These are phyloP conservation scores for Alternaria metachromatica DNA, from an alignment of 2,329 filamentous ascomycete species.

Conservation along the genomic window DNA sequence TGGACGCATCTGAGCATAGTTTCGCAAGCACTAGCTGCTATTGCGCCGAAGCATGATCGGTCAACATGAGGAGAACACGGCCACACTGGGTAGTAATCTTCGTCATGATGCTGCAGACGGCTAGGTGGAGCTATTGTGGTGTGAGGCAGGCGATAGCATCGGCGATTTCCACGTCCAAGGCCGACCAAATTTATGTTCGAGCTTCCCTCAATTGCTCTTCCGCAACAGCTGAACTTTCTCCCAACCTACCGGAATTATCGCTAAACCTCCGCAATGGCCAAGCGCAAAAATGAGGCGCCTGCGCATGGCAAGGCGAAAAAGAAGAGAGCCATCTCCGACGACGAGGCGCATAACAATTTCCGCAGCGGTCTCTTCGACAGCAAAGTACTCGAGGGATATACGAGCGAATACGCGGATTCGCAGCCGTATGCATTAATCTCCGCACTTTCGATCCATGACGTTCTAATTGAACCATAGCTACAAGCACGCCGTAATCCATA, in stretches of 20 bases:
- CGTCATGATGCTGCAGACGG: slow-evolving; percentile 1
- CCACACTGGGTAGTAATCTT: slow-evolving; percentile 9
- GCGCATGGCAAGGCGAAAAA: slow-evolving; percentile 52
- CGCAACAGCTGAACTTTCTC: slow-evolving; percentile 6
- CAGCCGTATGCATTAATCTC: slow-evolving; percentile 43
- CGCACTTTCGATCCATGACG: not conserved
- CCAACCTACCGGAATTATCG: slow-evolving; percentile 28
- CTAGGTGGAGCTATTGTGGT: slow-evolving; percentile 20
- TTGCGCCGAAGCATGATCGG: slow-evolving; percentile 6
- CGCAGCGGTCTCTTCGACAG: slow-evolving; percentile 48
- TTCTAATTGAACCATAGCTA: slow-evolving; percentile 61
- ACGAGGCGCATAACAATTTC: slow-evolving; percentile 50
- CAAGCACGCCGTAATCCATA: slow-evolving; percentile 88
- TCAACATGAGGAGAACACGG: slow-evolving; percentile 5
- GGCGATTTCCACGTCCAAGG: slow-evolving; percentile 15
- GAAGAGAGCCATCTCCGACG: slow-evolving; percentile 51
- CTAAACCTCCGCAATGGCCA: slow-evolving; percentile 28
- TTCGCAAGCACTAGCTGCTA: not conserved
- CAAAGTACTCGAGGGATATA: slow-evolving; percentile 44
- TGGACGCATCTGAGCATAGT: not conserved
- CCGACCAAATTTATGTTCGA: slow-evolving; percentile 23
- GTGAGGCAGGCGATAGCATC: slow-evolving; percentile 17
- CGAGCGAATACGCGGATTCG: slow-evolving; percentile 46
- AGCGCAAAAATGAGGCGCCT: slow-evolving; percentile 53
- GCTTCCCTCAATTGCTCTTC: slow-evolving; percentile 2